Evolutionary conservation across 441 rosid species (phyloP), one percentile per base, ranked within the genome.

Genomic region (Gossypium gossypioides): DNA sequence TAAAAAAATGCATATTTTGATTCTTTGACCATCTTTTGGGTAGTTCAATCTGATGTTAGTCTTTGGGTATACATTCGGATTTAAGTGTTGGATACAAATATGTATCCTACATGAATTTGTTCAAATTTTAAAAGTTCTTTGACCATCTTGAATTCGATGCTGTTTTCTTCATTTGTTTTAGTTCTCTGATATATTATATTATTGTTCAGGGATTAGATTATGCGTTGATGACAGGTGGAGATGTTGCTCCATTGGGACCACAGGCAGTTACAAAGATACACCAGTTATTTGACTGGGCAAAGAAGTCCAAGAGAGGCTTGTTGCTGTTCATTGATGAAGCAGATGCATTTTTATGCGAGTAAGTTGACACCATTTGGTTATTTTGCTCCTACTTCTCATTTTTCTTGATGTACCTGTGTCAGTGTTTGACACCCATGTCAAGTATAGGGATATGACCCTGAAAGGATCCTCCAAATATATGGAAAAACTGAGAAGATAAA

Each of bases 201-300:
- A 69, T 27, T 72, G 18, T 82, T 73, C 80, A 92, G 97, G 99
- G 99, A 66, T 84, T 95, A 76, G 99, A 92, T 84, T 88, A 94
- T 84, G 99, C 99, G 61, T 77, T 92, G 87, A 95, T 95, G 99
- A 95, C 97, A 1, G 99, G 97, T 34, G 99, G 99, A 72, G 99
- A 95, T 85, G 96, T 95, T 78, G 97, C 97, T 75, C 99, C 99
- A 6, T 84, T 95, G 74, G 99, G 97, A 75, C 71, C 97, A 54
- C 97, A 95, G 81, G 99, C 99, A 64, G 99, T 92, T 84, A 95
- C 99, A 2, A 95, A 95, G 84, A 95, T 95, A 76, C 97, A 95
- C 78, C 92, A 92, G 78, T 80, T 92, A 73, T 95, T 95, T 71
- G 97, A 95, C 76, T 95, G 99, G 99, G 85, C 91, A 37, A 92